These are phyloP conservation scores for rapeseed (Brassica napus) DNA, from an alignment of 345 rosid species.

Conservation along the genomic window Da-Ae NC_063446.1:44052501-44053000, in stretches of 20 bases:
- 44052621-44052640: constrained; percentile 88
- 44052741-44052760: constrained; percentile 98
- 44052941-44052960: constrained; percentile 82
- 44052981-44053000: constrained; percentile 55
- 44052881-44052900: constrained; percentile 7
- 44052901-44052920: constrained; percentile 70
- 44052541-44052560: constrained; percentile 99
- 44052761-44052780: constrained; percentile 99
- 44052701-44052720: constrained; percentile 1
- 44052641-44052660: constrained; percentile 25
- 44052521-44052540: constrained; percentile 22
- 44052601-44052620: constrained; percentile 82
- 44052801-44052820: constrained; percentile 92
- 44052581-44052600: constrained; percentile 80
- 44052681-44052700: constrained; percentile 13
- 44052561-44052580: constrained; percentile 88
- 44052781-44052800: constrained; percentile 95
- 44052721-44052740: constrained; percentile 32
- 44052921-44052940: constrained; percentile 90
- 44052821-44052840: constrained; percentile 46
- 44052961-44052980: constrained; percentile 78
- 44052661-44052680: neutral
- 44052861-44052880: constrained; percentile 17
- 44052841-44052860: neutral
- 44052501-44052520: constrained; percentile 27